Evolutionary conservation across 345 rosid genomes (phyloP).

Genomic region (Dimocarpus longan): DNA sequence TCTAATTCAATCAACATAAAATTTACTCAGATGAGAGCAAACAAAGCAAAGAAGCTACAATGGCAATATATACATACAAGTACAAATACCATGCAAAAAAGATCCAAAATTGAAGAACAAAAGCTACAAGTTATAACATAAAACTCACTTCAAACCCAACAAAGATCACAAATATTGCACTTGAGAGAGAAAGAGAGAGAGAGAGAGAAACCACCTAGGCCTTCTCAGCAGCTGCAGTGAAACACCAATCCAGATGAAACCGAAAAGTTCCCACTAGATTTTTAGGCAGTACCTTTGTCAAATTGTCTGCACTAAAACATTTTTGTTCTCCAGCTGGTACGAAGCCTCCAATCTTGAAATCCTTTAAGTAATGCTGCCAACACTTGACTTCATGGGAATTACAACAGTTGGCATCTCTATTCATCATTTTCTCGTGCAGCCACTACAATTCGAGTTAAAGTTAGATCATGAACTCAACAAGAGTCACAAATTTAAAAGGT

Average conservation of each 20-base stretch:
- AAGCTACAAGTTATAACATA: not conserved
- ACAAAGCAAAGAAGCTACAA: not conserved
- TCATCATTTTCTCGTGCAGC: not conserved
- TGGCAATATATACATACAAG: slow-evolving; percentile 16
- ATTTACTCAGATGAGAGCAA: not conserved
- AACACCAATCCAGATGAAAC: slow-evolving; percentile 6
- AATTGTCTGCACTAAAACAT: not conserved
- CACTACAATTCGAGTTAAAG: not conserved
- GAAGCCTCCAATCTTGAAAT: not conserved
- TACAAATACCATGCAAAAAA: slow-evolving; percentile 13
- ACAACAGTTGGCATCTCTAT: not conserved
- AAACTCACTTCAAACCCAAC: not conserved
- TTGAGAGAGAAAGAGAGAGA: not conserved
- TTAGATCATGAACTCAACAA: not conserved
- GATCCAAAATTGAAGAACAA: slow-evolving; percentile 1
- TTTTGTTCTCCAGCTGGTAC: not conserved
- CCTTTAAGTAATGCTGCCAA: slow-evolving; percentile 1
- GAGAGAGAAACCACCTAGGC: not conserved
- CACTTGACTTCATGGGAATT: not conserved
- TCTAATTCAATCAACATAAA: slow-evolving; percentile 30
- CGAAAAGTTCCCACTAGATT: not conserved
- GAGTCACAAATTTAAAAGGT: not conserved
- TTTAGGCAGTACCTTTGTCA: not conserved
- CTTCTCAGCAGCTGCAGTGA: not conserved
- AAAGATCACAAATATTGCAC: not conserved